Evolutionary conservation across 2,329 filamentous ascomycete genomes (phyloP), one percentile per base, ranked within the genome.

Genomic region (Stenocarpella maydis): DNA sequence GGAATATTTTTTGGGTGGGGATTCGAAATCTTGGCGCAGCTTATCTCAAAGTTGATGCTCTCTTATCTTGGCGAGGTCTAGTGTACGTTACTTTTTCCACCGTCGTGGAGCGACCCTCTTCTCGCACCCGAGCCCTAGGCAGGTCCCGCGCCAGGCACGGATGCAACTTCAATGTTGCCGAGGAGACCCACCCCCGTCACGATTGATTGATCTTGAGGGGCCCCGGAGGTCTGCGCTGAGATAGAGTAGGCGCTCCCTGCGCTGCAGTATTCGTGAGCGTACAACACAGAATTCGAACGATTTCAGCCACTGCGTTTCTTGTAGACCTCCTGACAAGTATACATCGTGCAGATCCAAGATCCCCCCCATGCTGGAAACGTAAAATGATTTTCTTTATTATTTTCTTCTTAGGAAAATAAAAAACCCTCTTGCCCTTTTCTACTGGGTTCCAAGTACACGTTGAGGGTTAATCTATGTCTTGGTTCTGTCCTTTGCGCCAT

Each of bases 21-120:
- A 67, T 70, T 61, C 58, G 69, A 68, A 70, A 68, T 70, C 67
- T 70, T 70, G 69, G 69, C 60, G 52, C 55, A 37, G 58, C 17
- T 61, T 50, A 53, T 64, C 26, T 49, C 39, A n/a, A 19, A n/a
- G 43, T 3, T 37, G 43, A 21, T 26, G 14, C 19, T 34, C 19
- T 34, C 58, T 63, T 63, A 63, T 63, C 58, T 19, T 4, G n/a
- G 12, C 10, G 21, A 34, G 14, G 24, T 34, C 58, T 19, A 61
- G n/a, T n/a, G n/a, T n/a, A n/a, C n/a, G n/a, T n/a, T n/a, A n/a
- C n/a, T n/a, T n/a, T n/a, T n/a, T n/a, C n/a, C n/a, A n/a, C n/a
- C n/a, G n/a, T n/a, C n/a, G n/a, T n/a, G n/a, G n/a, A n/a, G n/a
- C n/a, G n/a, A n/a, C n/a, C n/a, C n/a, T n/a, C n/a, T n/a, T n/a